Evolutionary conservation across 1,139 yeast genomes (phyloP).

Genomic region (Pichia terricola): DNA sequence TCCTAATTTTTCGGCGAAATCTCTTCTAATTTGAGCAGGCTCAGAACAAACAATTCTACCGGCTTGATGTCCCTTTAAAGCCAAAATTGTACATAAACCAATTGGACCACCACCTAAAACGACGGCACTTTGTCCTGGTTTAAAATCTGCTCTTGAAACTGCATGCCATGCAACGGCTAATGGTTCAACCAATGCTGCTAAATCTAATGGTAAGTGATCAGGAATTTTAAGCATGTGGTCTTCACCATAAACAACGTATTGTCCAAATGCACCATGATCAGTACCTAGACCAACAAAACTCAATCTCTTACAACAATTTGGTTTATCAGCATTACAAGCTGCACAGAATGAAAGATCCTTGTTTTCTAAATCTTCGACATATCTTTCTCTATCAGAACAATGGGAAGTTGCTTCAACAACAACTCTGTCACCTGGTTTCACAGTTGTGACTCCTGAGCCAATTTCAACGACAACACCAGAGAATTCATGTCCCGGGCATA

Average conservation of each 20-base stretch:
- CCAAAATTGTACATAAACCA: constrained; percentile 47
- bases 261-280: constrained; percentile 28
- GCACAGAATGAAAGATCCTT: constrained; percentile 28
- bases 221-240: constrained; percentile 39
- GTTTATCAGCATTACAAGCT: constrained; percentile 36
- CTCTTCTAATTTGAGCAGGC: constrained; percentile 47
- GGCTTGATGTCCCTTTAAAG: constrained; percentile 48
- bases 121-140: constrained; percentile 39
- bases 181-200: constrained; percentile 50
- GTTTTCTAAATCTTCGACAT: constrained; percentile 22
- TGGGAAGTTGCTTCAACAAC: constrained; percentile 36
- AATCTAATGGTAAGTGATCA: constrained; percentile 37
- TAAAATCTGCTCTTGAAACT: constrained; percentile 34
- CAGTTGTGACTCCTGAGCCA: constrained; percentile 36
- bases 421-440: constrained; percentile 41
- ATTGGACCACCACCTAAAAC: constrained; percentile 58
- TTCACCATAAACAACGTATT: constrained; percentile 35
- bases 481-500: constrained; percentile 44
- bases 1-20: constrained; percentile 41
- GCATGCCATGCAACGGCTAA: constrained; percentile 55
- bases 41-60: constrained; percentile 48
- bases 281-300: constrained; percentile 31
- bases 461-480: constrained; percentile 41
- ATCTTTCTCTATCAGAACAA: constrained; percentile 29
- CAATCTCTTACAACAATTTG: constrained; percentile 38